Evolutionary conservation across 352 stramenopile species (phyloP).

Genomic region (Blastocystis hominis): DNA sequence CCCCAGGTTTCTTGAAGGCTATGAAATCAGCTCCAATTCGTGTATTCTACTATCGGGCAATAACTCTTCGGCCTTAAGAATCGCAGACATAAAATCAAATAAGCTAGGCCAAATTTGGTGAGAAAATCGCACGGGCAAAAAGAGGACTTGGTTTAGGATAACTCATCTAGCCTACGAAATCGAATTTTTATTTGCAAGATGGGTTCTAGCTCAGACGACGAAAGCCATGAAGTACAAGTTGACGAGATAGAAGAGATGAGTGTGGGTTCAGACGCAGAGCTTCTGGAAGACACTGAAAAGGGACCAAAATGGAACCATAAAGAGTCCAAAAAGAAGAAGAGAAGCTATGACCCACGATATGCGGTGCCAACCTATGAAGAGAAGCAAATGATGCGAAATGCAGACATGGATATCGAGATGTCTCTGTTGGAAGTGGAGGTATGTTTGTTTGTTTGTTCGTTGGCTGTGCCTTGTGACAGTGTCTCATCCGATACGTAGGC

Average conservation of each 20-base stretch:
- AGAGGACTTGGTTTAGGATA: not conserved
- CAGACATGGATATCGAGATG: conserved; percentile 36
- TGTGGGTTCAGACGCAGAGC: not conserved
- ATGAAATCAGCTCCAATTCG: not conserved
- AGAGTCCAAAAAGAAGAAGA: not conserved
- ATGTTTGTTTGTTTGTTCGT: not conserved
- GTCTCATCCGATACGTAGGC: not conserved
- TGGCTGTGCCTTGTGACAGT: not conserved
- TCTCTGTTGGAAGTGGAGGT: conserved; percentile 45
- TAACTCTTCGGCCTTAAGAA: conserved; percentile 35
- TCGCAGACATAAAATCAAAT: not conserved
- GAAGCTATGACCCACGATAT: conserved; percentile 33
- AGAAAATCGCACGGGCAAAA: not conserved
- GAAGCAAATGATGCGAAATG: conserved; percentile 34
- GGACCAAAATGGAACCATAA: not conserved
- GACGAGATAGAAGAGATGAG: not conserved
- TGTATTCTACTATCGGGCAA: conserved; percentile 2
- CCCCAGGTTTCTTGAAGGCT: conserved; percentile 48
- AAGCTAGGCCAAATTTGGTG: not conserved
- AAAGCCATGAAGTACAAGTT: not conserved
- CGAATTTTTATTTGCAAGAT: not conserved
- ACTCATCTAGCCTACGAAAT: not conserved
- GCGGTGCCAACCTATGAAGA: conserved; percentile 16
- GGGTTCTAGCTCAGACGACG: conserved; percentile 1
- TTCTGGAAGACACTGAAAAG: not conserved